Evolutionary conservation across 352 stramenopile species (phyloP).

Genomic region (Saprolegnia diclina): DNA sequence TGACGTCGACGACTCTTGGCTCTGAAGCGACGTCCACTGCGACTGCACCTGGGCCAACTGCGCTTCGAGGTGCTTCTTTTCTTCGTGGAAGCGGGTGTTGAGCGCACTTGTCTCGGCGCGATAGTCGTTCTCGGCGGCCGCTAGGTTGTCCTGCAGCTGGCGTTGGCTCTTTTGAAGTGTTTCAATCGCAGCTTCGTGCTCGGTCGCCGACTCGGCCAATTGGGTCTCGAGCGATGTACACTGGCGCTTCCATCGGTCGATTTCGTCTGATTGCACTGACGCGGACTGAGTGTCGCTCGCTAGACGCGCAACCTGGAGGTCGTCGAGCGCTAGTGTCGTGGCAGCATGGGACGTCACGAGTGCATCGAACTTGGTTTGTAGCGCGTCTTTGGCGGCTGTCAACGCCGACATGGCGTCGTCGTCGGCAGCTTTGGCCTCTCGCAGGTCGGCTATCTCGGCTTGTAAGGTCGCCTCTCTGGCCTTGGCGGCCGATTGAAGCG

Average conservation of each 20-base stretch:
- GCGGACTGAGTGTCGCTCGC: no score
- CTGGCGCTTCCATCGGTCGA: no score
- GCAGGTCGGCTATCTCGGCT: no score
- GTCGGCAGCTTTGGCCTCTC: neutral
- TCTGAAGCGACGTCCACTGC: constrained; percentile 27
- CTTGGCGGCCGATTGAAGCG: no score
- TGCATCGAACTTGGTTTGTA: constrained; percentile 6
- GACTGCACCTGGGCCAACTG: constrained; percentile 26
- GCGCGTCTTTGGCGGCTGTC: neutral
- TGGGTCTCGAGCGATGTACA: no score
- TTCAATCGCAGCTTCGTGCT: no score
- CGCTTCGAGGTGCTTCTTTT: neutral
- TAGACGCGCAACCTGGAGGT: constrained; percentile 26
- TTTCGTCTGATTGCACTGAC: no score
- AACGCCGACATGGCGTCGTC: neutral
- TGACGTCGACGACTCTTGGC: constrained; percentile 29
- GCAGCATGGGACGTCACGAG: neutral
- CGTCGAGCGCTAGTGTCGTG: constrained; percentile 22
- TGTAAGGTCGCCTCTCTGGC: no score
- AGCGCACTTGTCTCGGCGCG: neutral
- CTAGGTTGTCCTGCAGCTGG: constrained; percentile 31
- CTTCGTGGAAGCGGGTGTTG: neutral
- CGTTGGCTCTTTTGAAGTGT: neutral
- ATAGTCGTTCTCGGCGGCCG: no score
- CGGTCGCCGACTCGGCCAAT: no score